Evolutionary conservation across 1,284 basidiomycete species (phyloP), one percentile per base, ranked within the genome.

Genomic region (Microbotryum scabiosae): DNA sequence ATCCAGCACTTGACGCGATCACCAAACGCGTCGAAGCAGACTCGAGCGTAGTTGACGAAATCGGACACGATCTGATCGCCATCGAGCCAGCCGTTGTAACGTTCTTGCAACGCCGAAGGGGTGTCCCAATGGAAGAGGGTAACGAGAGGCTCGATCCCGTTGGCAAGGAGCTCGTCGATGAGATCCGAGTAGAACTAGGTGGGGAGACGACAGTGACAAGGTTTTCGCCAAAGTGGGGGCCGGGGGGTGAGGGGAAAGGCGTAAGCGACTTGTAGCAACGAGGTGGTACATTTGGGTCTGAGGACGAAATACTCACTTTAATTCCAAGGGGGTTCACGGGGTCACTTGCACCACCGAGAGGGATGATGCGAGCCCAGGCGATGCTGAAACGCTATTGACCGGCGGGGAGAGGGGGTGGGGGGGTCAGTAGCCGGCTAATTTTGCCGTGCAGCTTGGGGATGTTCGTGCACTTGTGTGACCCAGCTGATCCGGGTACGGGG

Each of bases 1-100:
- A 72, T 72, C 86, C 86, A 88, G 73, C 85, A 78, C 73, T 86
- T 85, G 61, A 88, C 86, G 41, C 85, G 78, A 73, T 86, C 85
- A 9, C 87, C 87, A 67, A 84, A 87, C 18, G 81, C 78, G 56
- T 84, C 78, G 71, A 87, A 89, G 74, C 85, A 85, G 30, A 84
- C 74, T 79, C 83, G 77, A 12, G 86, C 82, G 70, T 85, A 88
- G 69, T 80, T 77, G 28, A 78, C 79, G 65, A 79, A 88, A 72
- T 88, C 86, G 44, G 79, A 74, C 10, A 84, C 77, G 60, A 85
- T 80, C 64, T 83, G 79, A 46, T 80, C 80, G 68, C 81, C 82
- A 75, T 83, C 81, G 26, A 87, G 75, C 84, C 85, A 87, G 3
- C 86, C 86, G 25, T 82, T 82, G 73, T 88, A 88, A 51, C 83